Evolutionary conservation across 176 grass and related monocot species (phyloP).

Genomic region (Alopecurus myosuroides): DNA sequence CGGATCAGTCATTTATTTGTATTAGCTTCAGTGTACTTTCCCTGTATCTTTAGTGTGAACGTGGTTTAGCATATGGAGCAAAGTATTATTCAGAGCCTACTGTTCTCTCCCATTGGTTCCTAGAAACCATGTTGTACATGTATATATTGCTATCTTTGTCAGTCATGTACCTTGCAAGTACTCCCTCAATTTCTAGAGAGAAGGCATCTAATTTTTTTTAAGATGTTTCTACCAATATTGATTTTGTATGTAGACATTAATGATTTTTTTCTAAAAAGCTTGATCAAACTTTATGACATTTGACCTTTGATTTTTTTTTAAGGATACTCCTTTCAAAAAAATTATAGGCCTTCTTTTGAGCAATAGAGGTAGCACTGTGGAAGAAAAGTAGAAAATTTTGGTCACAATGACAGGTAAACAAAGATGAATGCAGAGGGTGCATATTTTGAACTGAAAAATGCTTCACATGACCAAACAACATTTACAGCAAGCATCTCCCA

Average conservation of each 20-base stretch:
- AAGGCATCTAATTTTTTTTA: no score
- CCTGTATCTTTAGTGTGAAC: conserved; percentile 18
- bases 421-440: no score
- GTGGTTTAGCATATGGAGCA: conserved; percentile 1
- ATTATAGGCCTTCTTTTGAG: no score
- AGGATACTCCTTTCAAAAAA: no score
- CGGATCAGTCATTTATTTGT: conserved; percentile 7
- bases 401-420: not conserved
- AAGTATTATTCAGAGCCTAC: conserved; percentile 9
- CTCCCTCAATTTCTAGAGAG: no score
- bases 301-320: no score
- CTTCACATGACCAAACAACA: conserved; percentile 16
- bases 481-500: conserved; percentile 29
- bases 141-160: not conserved
- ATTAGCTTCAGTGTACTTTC: conserved; percentile 1
- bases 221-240: no score
- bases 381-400: no score
- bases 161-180: not conserved
- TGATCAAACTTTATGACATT: no score
- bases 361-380: not conserved
- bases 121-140: not conserved
- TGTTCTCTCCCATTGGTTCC: not conserved
- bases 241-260: no score
- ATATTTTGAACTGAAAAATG: conserved; percentile 6
- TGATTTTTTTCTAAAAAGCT: no score